phyloP scores from a whole-genome alignment of 768 basidiomycete genomes.

The Dendrothele bispora region DNA sequence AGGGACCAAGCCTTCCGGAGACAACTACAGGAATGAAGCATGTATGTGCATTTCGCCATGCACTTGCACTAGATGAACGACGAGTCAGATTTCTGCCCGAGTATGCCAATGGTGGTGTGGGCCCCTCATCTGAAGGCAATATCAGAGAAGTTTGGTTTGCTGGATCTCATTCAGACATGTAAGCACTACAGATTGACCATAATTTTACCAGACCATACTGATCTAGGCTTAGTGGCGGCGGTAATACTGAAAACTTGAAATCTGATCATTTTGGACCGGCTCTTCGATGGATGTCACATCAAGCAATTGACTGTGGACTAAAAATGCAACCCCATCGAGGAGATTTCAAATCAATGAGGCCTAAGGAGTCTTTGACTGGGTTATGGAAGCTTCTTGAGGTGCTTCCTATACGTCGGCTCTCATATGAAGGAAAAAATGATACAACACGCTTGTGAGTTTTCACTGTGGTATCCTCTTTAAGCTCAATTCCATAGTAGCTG shows the following conservation, averaged over 20 bases:
- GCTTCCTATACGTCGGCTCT: no score
- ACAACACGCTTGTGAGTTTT: neutral
- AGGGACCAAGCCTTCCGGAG: slow-evolving; percentile 30
- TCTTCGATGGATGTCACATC: slow-evolving; percentile 6
- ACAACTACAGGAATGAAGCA: slow-evolving; percentile 29
- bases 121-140: no score
- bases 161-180: slow-evolving; percentile 40
- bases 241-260: slow-evolving; percentile 2
- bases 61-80: slow-evolving; percentile 45
- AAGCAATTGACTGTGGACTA: slow-evolving; percentile 4
- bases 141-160: slow-evolving; percentile 45
- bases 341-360: no score
- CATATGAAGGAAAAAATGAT: neutral
- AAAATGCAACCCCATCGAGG: no score
- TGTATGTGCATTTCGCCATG: slow-evolving; percentile 45
- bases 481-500: no score
- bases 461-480: neutral
- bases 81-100: slow-evolving; percentile 50
- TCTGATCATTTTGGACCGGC: slow-evolving; percentile 2
- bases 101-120: slow-evolving; percentile 32
- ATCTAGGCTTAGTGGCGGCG: slow-evolving; percentile 9
- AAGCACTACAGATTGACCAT: slow-evolving; percentile 7
- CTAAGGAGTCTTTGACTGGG: no score
- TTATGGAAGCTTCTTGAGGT: no score
- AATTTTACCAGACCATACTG: neutral